Base-by-base conservation (phyloP, 768 basidiomycete species). In the Podaxis pistillaris region DNA sequence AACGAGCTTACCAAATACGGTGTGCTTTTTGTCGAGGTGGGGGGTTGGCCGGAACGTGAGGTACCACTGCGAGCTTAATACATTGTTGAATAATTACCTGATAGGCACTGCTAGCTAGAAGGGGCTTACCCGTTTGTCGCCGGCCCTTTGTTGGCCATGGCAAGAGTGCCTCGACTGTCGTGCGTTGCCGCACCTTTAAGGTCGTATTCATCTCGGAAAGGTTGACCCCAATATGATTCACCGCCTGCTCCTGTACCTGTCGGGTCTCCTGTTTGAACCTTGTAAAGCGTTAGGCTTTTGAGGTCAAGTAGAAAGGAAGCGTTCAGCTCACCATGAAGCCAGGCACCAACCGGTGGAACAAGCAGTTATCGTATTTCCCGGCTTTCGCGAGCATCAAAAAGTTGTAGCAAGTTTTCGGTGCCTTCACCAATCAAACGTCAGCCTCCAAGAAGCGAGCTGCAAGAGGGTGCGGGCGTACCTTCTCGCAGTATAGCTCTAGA, bases 261-360 rank as follows among this genome's bases (percentile, higher is more conserved):
- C 5, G 97, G 97, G 71, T 99, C 97, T 36, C 97, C 97, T 1
- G 95, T 95, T 84, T 98, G 96, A n/a, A 95, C 86, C 94, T 95
- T 63, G 1, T 19, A 50, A 13, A 9, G 66, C 7, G 38, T 26
- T 22, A n/a, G 41, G 63, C 51, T 58, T 36, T 36, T n/a, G 61
- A 33, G 26, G 11, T 17, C 47, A 7, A 49, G 33, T 12, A 30
- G n/a, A n/a, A 41, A 5, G 54, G 58, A 65, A 26, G 36, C 13
- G 44, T 52, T 36, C 30, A 2, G 4, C 79, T 56, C 64, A 94
- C 94, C 96, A 98, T 98, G 71, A 97, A 97, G 0, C 91, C 94
- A 4, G 95, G 96, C 12, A 98, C 92, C 28, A 96, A 78, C 19
- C 96, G 86, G 72, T 99, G 96, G 74, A 98, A 99, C 24, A 94